Base-by-base conservation (phyloP, 2,329 filamentous ascomycete species). In the Arthrobotrys megalospora region DNA sequence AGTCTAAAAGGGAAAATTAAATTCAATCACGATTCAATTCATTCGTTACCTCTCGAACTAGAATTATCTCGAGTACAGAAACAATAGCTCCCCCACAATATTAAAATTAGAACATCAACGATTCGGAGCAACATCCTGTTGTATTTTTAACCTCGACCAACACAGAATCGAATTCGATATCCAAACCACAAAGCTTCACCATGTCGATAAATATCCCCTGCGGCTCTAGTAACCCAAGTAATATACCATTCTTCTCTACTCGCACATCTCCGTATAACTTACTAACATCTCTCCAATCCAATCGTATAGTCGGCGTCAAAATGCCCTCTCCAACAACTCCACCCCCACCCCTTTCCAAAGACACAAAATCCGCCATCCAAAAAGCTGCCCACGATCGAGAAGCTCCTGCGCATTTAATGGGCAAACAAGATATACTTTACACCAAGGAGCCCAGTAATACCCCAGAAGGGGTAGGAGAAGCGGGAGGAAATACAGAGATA, bases 221-320 rank as follows among this genome's bases (percentile, higher is more conserved):
- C 64, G 72, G 72, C 16, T 76, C 72, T 7, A 70, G 72, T 16
- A 76, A 76, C n/a, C 72, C 72, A 4, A 70, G 72, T 76, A 69
- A 19, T 14, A 28, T 28, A 28, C 24, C n/a, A n/a, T n/a, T n/a
- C 24, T 28, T 28, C 24, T 28, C 24, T 28, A 2, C 5, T 28
- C 5, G 24, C 5, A 28, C 5, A 28, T 28, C 5, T 28, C 24
- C 5, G 2, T 28, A 28, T 2, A 28, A 28, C 24, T 28, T 28
- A 2, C 24, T 28, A 28, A 28, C 24, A 28, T 28, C 24, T 5
- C 24, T 28, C 24, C 2, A 28, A 28, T 28, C 5, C 24, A 28
- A 28, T 28, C 2, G 5, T 21, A 11, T n/a, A 78, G 73, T 78
- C 65, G 67, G 73, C 62, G 24, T 32, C 32, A 71, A 78, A 67